Percentiles rank a stretch among this genome's conserved stretches.
These are phyloP conservation scores for Trichoderma orchidacearum DNA, from an alignment of 495 filamentous ascomycete genomes.

Conservation along the genomic window DNA sequence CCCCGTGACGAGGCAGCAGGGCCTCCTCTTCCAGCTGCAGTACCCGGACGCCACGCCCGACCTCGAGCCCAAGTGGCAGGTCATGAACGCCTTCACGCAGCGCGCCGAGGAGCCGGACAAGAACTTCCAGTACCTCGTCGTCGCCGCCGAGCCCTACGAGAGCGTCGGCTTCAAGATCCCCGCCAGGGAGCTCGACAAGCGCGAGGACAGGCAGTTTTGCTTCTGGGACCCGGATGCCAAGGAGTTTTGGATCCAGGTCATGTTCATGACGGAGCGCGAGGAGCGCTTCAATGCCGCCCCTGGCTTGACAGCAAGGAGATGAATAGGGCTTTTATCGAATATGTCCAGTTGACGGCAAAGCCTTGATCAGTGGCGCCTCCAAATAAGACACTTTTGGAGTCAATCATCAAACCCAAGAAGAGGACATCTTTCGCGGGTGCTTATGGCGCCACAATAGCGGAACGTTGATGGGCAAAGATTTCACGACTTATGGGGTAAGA, in stretches of 20 bases:
- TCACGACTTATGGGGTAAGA: not conserved
- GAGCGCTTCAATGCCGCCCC: conserved; percentile 91
- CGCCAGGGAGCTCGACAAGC: conserved; percentile 82
- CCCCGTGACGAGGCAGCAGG: conserved; percentile 77
- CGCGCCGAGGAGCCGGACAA: conserved; percentile 91
- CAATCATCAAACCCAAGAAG: too few species aligned
- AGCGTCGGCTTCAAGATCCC: conserved; percentile 94
- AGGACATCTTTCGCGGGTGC: too few species aligned
- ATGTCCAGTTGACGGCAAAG: not conserved
- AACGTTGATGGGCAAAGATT: not conserved
- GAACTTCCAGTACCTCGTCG: conserved; percentile 83
- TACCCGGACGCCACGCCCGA: conserved; percentile 81
- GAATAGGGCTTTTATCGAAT: conserved; percentile 3
- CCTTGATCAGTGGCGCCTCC: too few species aligned
- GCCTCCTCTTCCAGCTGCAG: conserved; percentile 86
- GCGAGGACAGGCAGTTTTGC: conserved; percentile 75
- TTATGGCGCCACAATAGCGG: not conserved
- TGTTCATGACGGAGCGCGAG: conserved; percentile 98
- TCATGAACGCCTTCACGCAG: conserved; percentile 97
- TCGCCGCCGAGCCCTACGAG: conserved; percentile 96
- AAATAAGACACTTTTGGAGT: too few species aligned
- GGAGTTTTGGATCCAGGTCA: conserved; percentile 97
- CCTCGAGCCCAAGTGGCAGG: conserved; percentile 68
- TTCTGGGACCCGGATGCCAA: conserved; percentile 95
- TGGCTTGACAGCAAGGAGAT: conserved; percentile 48